Evolutionary conservation across 2,329 filamentous ascomycete species (phyloP).

Genomic region (Pyricularia grisea): DNA sequence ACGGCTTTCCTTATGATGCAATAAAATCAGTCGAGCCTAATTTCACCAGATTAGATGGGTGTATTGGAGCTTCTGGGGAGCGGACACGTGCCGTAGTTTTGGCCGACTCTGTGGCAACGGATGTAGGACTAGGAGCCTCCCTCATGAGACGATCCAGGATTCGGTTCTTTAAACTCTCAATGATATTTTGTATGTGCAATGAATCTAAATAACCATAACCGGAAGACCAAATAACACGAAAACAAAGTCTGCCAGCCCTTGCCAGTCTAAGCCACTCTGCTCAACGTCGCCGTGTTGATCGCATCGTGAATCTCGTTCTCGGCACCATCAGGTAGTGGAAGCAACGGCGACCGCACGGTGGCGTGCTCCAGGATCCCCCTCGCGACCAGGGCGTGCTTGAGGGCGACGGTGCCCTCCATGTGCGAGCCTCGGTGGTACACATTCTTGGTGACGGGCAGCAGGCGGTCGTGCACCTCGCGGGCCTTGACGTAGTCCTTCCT

Average conservation of each 20-base stretch:
- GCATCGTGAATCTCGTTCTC: slow-evolving; percentile 32
- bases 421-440: slow-evolving; percentile 45
- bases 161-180: too few relatives aligned
- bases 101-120: too few relatives aligned
- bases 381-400: slow-evolving; percentile 42
- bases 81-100: too few relatives aligned
- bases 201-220: too few relatives aligned
- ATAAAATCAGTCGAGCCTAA: too few relatives aligned
- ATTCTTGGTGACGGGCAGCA: slow-evolving; percentile 41
- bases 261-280: slow-evolving; percentile 12
- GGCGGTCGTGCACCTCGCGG: slow-evolving; percentile 36
- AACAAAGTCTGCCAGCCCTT: neutral
- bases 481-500: slow-evolving; percentile 36
- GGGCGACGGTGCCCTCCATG: slow-evolving; percentile 42
- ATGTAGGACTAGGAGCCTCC: too few relatives aligned
- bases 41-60: too few relatives aligned
- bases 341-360: slow-evolving; percentile 37
- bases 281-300: slow-evolving; percentile 18
- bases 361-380: slow-evolving; percentile 38
- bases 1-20: too few relatives aligned
- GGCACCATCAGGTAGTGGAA: slow-evolving; percentile 31
- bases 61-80: too few relatives aligned
- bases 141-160: too few relatives aligned
- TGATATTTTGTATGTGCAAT: too few relatives aligned
- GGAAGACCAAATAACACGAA: neutral